Evolutionary conservation across 192 early-diverging fungal genomes (phyloP).

Genomic region (Coemansia sp.): DNA sequence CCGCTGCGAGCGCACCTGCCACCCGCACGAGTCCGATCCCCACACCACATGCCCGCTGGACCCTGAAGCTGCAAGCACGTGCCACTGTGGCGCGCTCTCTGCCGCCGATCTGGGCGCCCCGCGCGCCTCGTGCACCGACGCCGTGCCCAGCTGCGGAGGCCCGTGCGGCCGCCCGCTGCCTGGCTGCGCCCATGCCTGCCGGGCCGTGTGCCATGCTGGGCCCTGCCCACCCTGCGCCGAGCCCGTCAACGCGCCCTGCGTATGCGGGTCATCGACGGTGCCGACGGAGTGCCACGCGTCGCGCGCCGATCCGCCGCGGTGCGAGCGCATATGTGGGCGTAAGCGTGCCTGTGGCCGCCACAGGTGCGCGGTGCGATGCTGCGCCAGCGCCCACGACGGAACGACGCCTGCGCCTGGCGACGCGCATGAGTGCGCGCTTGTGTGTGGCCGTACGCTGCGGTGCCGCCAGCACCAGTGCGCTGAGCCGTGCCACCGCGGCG

Average conservation of each 20-base stretch:
- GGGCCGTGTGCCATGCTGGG: slow-evolving; percentile 63
- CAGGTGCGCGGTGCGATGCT: slow-evolving; percentile 67
- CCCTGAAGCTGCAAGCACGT: slow-evolving; percentile 24
- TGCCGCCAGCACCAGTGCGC: slow-evolving; percentile 85
- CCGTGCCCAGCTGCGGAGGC: slow-evolving; percentile 48
- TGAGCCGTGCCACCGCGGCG: slow-evolving; percentile 75
- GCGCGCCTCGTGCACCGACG: slow-evolving; percentile 45
- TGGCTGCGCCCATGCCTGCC: slow-evolving; percentile 66
- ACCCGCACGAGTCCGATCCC: slow-evolving; percentile 23
- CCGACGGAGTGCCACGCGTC: slow-evolving; percentile 36
- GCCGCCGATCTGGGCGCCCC: slow-evolving; percentile 22
- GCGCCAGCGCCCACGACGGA: slow-evolving; percentile 54
- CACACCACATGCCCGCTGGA: slow-evolving; percentile 42
- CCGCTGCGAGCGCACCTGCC: slow-evolving; percentile 64
- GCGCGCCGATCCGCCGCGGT: slow-evolving; percentile 56
- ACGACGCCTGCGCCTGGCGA: slow-evolving; percentile 19
- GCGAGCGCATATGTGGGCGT: slow-evolving; percentile 65
- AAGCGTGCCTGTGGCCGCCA: slow-evolving; percentile 74
- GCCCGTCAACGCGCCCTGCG: slow-evolving; percentile 60
- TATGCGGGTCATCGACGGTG: slow-evolving; percentile 60
- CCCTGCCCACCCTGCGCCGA: slow-evolving; percentile 66
- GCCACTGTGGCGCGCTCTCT: slow-evolving; percentile 40
- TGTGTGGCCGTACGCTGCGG: slow-evolving; percentile 73
- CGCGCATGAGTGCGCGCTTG: slow-evolving; percentile 66
- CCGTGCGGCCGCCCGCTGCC: slow-evolving; percentile 24